phyloP scores from a whole-genome alignment of 768 basidiomycete species.

The Lentinus brumalis region DNA sequence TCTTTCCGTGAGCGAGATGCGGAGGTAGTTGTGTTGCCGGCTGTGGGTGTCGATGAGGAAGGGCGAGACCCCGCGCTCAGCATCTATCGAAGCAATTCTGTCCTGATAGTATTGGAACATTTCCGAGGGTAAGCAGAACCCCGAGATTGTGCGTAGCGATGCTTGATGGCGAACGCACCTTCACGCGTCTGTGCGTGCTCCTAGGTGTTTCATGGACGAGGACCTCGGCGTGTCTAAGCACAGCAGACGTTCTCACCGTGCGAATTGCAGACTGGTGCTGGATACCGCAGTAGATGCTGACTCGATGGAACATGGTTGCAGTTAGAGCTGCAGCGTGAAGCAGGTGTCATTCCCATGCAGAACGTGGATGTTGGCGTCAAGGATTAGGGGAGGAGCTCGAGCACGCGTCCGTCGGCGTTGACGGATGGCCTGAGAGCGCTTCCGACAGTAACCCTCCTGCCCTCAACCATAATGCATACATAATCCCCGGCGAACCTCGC shows the following conservation, averaged over 20 bases:
- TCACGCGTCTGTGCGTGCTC: slow-evolving; percentile 4
- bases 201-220: not conserved
- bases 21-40: slow-evolving; percentile 81
- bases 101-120: slow-evolving; percentile 39
- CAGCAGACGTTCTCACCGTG: not conserved
- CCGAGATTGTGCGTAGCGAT: not conserved
- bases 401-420: not conserved
- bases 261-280: not conserved
- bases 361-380: not conserved
- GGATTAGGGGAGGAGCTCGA: not conserved
- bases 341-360: not conserved
- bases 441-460: not conserved
- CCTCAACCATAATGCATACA: not conserved
- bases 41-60: slow-evolving; percentile 66
- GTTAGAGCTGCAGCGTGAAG: not conserved
- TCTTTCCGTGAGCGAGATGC: slow-evolving; percentile 82
- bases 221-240: slow-evolving; percentile 3
- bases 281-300: not conserved
- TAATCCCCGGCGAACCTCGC: too few relatives aligned
- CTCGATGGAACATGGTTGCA: slow-evolving; percentile 5
- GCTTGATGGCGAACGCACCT: slow-evolving; percentile 5
- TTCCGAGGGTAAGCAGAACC: not conserved
- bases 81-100: slow-evolving; percentile 58
- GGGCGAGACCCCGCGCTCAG: slow-evolving; percentile 47
- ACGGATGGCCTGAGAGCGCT: slow-evolving; percentile 7